Conservation (phyloP, 2,329 filamentous ascomycete genomes). For the Phyllosticta paracitricarpa region DNA sequence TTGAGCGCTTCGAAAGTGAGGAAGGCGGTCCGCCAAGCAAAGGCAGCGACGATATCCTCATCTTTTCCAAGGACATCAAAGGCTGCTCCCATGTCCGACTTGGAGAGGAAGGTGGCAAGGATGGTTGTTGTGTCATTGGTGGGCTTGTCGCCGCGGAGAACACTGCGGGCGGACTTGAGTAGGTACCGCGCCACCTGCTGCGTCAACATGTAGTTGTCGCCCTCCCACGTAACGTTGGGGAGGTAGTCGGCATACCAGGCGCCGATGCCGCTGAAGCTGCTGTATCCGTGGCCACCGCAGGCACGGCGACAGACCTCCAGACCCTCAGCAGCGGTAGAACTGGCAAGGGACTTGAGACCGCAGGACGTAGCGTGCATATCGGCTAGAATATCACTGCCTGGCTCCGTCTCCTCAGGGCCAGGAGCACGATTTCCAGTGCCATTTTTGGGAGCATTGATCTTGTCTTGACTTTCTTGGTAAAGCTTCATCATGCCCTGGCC, state of each 20-base stretch:
- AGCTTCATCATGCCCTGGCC: conserved; percentile 66
- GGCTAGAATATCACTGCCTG: conserved; percentile 58
- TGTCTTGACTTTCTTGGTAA: conserved; percentile 62
- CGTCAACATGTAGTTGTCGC: conserved; percentile 74
- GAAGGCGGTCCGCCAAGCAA: conserved; percentile 65
- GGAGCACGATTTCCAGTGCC: conserved; percentile 43
- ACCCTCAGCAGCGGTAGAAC: conserved; percentile 62
- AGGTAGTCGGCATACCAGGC: conserved; percentile 67
- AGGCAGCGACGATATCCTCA: conserved; percentile 60
- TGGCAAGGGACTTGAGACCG: conserved; percentile 63
- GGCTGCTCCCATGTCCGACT: conserved; percentile 60
- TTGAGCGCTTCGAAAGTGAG: conserved; percentile 67
- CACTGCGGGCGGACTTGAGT: conserved; percentile 62
- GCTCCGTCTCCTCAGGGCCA: conserved; percentile 57
- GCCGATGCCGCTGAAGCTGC: conserved; percentile 65
- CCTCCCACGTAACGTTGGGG: conserved; percentile 63
- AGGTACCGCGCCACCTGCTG: conserved; percentile 69
- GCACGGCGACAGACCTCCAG: conserved; percentile 65
- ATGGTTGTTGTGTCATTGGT: conserved; percentile 61
- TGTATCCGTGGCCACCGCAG: conserved; percentile 70
- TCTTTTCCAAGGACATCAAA: conserved; percentile 66
- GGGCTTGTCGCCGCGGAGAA: conserved; percentile 53
- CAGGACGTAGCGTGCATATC: conserved; percentile 70
- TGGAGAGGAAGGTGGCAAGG: conserved; percentile 52
- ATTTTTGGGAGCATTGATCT: conserved; percentile 43